Base-by-base conservation (phyloP, 1,284 basidiomycete species). In the Athelia psychrophila region DNA sequence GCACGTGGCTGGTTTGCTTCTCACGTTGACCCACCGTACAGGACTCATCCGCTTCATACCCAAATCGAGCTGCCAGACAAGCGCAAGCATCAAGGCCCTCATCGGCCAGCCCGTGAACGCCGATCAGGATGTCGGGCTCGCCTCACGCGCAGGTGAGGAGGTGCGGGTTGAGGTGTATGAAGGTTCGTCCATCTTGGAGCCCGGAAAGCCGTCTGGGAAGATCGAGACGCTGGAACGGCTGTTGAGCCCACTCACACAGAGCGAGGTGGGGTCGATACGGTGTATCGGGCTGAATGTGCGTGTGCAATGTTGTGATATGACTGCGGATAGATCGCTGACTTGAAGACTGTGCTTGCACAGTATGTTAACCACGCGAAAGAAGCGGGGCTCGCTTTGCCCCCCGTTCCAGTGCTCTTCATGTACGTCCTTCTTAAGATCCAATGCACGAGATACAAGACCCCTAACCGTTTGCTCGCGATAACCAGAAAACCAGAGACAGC, bases 11-110 rank as follows among this genome's bases (percentile, higher is more conserved):
- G n/a, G n/a, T n/a, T n/a, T n/a, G n/a, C n/a, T n/a, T n/a, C n/a
- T n/a, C n/a, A n/a, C n/a, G n/a, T n/a, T n/a, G n/a, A n/a, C n/a
- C n/a, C n/a, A n/a, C n/a, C 92, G 90, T 90, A 83, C 82, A 23
- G 83, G 91, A 42, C 78, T 93, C 52, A 89, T 94, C 57, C 88
- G 91, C 52, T 94, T 94, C 65, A 76, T 89, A 18, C 90, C 91
- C 13, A 73, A 70, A n/a, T 91, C 91, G 70, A 91, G 88, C 1
- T 74, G 77, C 6, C 72, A 30, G 27, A 13, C 27, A 30, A 13
- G 27, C 27, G 27, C 27, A 30, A 13, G 27, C 27, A 13, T 30
- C 27, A 30, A 79, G 52, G 79, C 91, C 12, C 88, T 91, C 60
- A 78, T 91, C 55, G 91, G 92, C 38, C 79, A 93, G 65, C 91